These are phyloP conservation scores for Curvularia sp. DNA, from an alignment of 2,329 filamentous ascomycete genomes.

Conservation along the genomic window DNA sequence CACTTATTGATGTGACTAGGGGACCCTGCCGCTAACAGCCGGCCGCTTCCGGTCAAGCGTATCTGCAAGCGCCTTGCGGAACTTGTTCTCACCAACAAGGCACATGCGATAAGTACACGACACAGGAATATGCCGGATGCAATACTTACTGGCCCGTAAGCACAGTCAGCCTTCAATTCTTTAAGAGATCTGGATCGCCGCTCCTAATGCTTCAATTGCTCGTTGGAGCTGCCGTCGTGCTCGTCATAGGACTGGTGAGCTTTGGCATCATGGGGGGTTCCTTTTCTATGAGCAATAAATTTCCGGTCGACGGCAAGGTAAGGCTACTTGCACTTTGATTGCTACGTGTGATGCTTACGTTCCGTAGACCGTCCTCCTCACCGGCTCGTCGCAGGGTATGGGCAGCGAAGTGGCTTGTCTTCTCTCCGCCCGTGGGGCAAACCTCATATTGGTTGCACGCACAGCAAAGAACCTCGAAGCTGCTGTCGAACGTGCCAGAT, in stretches of 20 bases:
- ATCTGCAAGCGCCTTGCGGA: background rate
- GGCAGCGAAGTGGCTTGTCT: conserved; percentile 77
- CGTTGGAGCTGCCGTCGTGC: conserved; percentile 45
- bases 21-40: background rate
- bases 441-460: conserved; percentile 84
- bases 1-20: background rate
- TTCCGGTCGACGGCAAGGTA: conserved; percentile 86
- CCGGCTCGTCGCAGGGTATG: conserved; percentile 92
- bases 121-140: background rate
- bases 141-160: conserved; percentile 1
- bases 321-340: background rate
- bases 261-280: conserved; percentile 71
- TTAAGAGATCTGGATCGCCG: background rate
- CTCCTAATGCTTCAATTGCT: conserved; percentile 48
- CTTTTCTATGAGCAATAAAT: conserved; percentile 69
- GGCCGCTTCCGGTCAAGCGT: background rate
- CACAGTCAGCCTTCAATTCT: background rate
- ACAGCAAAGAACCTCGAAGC: conserved; percentile 75
- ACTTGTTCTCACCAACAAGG: background rate
- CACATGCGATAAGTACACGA: background rate
- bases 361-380: conserved; percentile 82
- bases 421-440: conserved; percentile 82
- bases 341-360: background rate
- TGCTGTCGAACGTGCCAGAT: conserved; percentile 71
- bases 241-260: conserved; percentile 49